These are phyloP conservation scores for Epichloe gansuensis DNA, from an alignment of 2,329 filamentous ascomycete genomes.

Conservation along the genomic window DNA sequence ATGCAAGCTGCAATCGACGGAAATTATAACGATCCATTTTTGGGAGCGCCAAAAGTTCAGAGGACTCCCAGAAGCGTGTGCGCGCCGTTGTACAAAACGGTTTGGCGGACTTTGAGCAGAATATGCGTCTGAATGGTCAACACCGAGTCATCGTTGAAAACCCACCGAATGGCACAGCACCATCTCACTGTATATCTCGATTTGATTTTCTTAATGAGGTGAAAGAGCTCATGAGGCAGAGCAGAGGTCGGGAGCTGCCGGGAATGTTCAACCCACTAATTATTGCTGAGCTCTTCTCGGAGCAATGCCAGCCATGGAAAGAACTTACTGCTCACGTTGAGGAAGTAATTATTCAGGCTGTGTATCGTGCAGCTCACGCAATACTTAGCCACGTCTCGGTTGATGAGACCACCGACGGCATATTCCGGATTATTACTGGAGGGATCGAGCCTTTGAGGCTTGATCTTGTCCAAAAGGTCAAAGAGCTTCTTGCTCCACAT, in stretches of 20 bases:
- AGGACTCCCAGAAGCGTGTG: conserved; percentile 31
- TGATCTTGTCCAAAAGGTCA: conserved; percentile 16
- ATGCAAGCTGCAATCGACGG: conserved; percentile 35
- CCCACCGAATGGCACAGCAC: no score
- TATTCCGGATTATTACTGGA: conserved; percentile 9
- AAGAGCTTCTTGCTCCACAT: background rate
- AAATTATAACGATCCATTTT: conserved; percentile 41
- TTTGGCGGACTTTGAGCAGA: conserved; percentile 27
- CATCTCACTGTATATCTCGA: no score
- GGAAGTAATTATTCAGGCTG: conserved; percentile 5
- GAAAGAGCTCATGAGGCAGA: no score
- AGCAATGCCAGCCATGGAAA: no score
- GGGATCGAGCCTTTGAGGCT: conserved; percentile 9
- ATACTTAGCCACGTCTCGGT: conserved; percentile 9
- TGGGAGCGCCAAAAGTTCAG: conserved; percentile 13
- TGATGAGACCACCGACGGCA: conserved; percentile 5
- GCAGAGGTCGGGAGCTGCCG: no score
- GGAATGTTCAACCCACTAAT: no score
- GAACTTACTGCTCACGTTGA: conserved; percentile 23
- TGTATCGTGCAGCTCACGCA: conserved; percentile 2
- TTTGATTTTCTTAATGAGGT: no score
- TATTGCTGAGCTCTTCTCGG: no score
- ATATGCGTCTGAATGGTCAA: conserved; percentile 32
- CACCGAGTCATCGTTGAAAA: conserved; percentile 24
- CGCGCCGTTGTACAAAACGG: conserved; percentile 40